phyloP scores from a whole-genome alignment of 495 filamentous ascomycete genomes.

The Pyrenula aspistea region DNA sequence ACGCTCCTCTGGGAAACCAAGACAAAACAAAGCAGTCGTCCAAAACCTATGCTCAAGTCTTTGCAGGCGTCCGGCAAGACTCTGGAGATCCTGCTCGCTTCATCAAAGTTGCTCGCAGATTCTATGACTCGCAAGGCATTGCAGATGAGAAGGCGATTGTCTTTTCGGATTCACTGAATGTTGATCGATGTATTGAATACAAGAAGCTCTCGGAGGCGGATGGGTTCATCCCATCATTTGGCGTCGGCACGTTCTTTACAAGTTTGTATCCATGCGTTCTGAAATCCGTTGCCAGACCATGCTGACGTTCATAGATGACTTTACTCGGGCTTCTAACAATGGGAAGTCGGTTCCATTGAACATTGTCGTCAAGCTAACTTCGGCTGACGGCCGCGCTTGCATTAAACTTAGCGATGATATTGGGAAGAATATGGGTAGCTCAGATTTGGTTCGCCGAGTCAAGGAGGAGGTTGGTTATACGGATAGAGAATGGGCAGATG shows the following conservation, averaged over 20 bases:
- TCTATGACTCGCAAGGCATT: constrained; percentile 70
- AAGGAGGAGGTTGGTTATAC: constrained; percentile 77
- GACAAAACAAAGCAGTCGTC: constrained; percentile 2
- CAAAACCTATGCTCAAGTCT: constrained; percentile 71
- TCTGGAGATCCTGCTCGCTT: constrained; percentile 82
- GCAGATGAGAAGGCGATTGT: constrained; percentile 80
- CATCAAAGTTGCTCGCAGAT: constrained; percentile 69
- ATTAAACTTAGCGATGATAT: constrained; percentile 96
- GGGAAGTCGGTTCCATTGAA: constrained; percentile 89
- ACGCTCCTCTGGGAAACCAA: constrained; percentile 10
- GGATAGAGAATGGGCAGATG: constrained; percentile 70
- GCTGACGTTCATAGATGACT: constrained; percentile 52
- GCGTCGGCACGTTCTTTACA: constrained; percentile 89
- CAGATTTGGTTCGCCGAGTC: constrained; percentile 62
- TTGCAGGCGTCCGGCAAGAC: constrained; percentile 83
- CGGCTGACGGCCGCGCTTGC: constrained; percentile 67
- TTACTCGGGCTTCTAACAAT: constrained; percentile 47
- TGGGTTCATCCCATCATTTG: constrained; percentile 76
- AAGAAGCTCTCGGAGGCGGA: constrained; percentile 66
- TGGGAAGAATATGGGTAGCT: constrained; percentile 91
- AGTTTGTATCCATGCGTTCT: constrained; percentile 32
- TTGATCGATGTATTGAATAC: constrained; percentile 85
- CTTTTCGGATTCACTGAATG: constrained; percentile 92
- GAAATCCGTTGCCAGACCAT: background rate
- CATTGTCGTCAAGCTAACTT: constrained; percentile 92